Percentiles rank a stretch among this genome's conserved stretches.
Conservation (phyloP, 306 rosid species). For the Trifolium repens region DNA sequence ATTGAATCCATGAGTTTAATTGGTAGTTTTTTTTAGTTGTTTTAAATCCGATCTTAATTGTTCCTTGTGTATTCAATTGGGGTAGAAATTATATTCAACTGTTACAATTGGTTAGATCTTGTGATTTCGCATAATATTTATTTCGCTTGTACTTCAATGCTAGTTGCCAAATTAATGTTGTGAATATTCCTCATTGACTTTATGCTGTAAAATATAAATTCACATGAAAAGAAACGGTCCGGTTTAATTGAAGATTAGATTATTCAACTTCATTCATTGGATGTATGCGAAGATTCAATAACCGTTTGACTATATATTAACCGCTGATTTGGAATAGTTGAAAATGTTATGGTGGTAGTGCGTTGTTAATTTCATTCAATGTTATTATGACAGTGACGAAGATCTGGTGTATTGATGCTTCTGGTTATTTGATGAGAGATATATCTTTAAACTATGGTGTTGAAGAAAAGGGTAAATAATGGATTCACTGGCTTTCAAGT, state of each 20-base stretch:
- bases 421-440: slow-evolving; percentile 60
- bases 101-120: slow-evolving; percentile 19
- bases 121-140: slow-evolving; percentile 25
- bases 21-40: slow-evolving; percentile 32
- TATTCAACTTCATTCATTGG: slow-evolving; percentile 29
- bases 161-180: slow-evolving; percentile 14
- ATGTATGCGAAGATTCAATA: neutral
- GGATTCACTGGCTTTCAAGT: slow-evolving; percentile 72
- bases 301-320: slow-evolving; percentile 11
- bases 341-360: slow-evolving; percentile 7
- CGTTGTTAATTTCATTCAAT: slow-evolving; percentile 32
- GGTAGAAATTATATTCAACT: neutral
- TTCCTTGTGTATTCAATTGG: slow-evolving; percentile 24
- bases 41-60: slow-evolving; percentile 27
- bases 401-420: slow-evolving; percentile 52
- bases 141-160: neutral
- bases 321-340: slow-evolving; percentile 1
- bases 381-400: slow-evolving; percentile 57
- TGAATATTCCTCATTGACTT: slow-evolving; percentile 27
- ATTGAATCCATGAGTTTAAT: slow-evolving; percentile 30
- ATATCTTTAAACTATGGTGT: slow-evolving; percentile 75
- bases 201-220: neutral
- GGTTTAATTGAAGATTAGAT: slow-evolving; percentile 25
- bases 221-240: neutral
- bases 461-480: slow-evolving; percentile 71